phyloP scores from a whole-genome alignment of 2,329 filamentous ascomycete genomes.

The Chaetomiaceae sp. region DNA sequence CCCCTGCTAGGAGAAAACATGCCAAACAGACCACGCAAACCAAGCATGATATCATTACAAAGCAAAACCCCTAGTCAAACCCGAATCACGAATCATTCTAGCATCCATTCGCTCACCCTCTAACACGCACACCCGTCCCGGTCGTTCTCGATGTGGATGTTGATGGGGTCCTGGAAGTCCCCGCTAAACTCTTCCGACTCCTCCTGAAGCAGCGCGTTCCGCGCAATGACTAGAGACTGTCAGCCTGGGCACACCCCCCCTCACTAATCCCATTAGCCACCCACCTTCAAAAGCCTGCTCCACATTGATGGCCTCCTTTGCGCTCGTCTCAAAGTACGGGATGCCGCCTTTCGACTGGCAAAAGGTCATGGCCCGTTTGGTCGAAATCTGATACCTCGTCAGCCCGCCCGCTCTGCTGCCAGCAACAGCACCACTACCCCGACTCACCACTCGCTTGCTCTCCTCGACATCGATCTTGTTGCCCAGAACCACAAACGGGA shows the following conservation, averaged over 20 bases:
- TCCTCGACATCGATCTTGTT: conserved; percentile 99
- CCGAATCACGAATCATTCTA: conserved; percentile 13
- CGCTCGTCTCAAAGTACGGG: conserved; percentile 98
- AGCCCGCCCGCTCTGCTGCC: background rate
- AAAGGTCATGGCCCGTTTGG: conserved; percentile 93
- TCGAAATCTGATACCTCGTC: conserved; percentile 62
- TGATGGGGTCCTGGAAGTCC: conserved; percentile 96
- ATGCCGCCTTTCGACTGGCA: conserved; percentile 97
- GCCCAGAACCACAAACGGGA: conserved; percentile 94
- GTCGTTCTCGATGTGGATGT: conserved; percentile 93
- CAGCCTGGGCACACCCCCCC: background rate
- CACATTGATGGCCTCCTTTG: conserved; percentile 97
- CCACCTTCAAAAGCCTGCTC: conserved; percentile 71
- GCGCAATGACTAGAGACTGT: conserved; percentile 70
- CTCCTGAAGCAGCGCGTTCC: conserved; percentile 92
- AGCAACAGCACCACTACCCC: background rate
- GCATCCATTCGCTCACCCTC: conserved; percentile 22
- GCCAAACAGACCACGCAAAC: conserved; percentile 17
- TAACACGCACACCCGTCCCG: conserved; percentile 91
- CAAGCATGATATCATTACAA: conserved; percentile 27
- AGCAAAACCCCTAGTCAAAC: conserved; percentile 13
- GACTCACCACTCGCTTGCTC: conserved; percentile 80
- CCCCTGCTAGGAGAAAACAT: conserved; percentile 13
- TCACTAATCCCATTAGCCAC: background rate
- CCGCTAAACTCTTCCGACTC: conserved; percentile 97